Evolutionary conservation across 1,139 yeast species (phyloP).

Genomic region (Sporopachydermia cereana): DNA sequence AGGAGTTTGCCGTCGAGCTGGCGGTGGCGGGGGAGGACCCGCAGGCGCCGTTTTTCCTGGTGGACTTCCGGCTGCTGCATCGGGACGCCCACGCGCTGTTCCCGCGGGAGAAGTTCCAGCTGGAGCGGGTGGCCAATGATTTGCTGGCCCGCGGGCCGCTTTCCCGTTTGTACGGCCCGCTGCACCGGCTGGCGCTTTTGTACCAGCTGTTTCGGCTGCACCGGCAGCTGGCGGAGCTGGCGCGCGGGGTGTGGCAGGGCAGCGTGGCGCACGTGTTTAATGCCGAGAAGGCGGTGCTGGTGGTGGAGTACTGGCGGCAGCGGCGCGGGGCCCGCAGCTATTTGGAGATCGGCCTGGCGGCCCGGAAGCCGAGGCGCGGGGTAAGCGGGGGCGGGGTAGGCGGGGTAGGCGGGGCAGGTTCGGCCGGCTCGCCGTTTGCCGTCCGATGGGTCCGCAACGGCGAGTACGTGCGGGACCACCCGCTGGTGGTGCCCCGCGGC

Average conservation of each 20-base stretch:
- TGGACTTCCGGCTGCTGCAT: constrained; percentile 61
- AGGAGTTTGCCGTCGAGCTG: constrained; percentile 59
- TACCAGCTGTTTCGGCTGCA: constrained; percentile 64
- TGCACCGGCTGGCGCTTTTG: constrained; percentile 61
- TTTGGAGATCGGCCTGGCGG: constrained; percentile 58
- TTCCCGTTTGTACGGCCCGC: constrained; percentile 48
- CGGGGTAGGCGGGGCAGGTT: background rate
- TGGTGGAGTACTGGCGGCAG: constrained; percentile 60
- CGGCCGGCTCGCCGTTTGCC: constrained; percentile 34
- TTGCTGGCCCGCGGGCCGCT: constrained; percentile 43
- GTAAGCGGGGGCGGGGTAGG: too few relatives aligned
- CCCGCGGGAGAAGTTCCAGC: constrained; percentile 29
- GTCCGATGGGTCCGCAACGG: constrained; percentile 64
- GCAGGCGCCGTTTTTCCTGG: constrained; percentile 58
- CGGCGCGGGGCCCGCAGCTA: constrained; percentile 33
- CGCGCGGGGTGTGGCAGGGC: constrained; percentile 53
- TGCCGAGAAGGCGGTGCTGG: constrained; percentile 47
- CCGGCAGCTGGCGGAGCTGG: constrained; percentile 46
- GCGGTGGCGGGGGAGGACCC: constrained; percentile 55
- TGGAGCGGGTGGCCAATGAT: constrained; percentile 48
- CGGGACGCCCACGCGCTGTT: constrained; percentile 23
- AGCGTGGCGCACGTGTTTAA: constrained; percentile 56
- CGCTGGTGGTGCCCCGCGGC: constrained; percentile 17
- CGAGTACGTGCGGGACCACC: constrained; percentile 18
- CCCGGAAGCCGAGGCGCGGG: too few relatives aligned